Evolutionary conservation across 805 yeast species (phyloP), one percentile per base, ranked within the genome.

Genomic region (Zygoascus biomembranicola): DNA sequence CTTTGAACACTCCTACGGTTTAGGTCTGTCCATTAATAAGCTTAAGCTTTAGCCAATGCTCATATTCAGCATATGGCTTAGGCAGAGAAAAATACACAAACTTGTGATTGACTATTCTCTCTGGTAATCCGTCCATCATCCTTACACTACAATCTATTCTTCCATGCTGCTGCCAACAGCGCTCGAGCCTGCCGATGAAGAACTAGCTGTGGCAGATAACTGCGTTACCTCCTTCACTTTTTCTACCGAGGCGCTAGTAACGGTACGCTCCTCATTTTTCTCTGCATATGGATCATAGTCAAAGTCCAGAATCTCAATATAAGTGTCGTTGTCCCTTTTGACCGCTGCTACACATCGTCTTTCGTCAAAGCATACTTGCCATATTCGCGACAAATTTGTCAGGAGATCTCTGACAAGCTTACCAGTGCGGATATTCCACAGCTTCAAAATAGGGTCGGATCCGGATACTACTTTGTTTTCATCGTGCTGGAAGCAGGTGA

Each of bases 281-380:
- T 35, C 39, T 4, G 16, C 39, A 35, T 54, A 47, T 13, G 62
- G 61, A 31, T 67, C 71, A 52, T 69, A 60, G 48, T 87, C 84
- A 70, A 88, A 92, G 66, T 90, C 96, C 49, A 90, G 70, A 31
- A 94, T 83, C 67, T 90, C 97, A 55, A 94, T 82, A 64, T 74
- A 85, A 2, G 97, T 88, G 53, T 75, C 76, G 57, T 76, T 77
- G 9, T 79, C 79, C 52, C 81, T 76, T 66, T 89, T 95, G 9
- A 90, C 94, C 0, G 99, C 98, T 19, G 95, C 92, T 41, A 92
- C 87, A 65, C 97, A 86, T 50, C 90, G 77, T 55, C 85, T 79
- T 59, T 82, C 80, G 64, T 89, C 95, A 63, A 90, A 88, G 62
- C 85, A 79, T 1, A 92, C 97, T 60, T 94, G 96, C 99, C 99